Conservation (phyloP, 768 basidiomycete species). For the Phaeolepiota aurea region DNA sequence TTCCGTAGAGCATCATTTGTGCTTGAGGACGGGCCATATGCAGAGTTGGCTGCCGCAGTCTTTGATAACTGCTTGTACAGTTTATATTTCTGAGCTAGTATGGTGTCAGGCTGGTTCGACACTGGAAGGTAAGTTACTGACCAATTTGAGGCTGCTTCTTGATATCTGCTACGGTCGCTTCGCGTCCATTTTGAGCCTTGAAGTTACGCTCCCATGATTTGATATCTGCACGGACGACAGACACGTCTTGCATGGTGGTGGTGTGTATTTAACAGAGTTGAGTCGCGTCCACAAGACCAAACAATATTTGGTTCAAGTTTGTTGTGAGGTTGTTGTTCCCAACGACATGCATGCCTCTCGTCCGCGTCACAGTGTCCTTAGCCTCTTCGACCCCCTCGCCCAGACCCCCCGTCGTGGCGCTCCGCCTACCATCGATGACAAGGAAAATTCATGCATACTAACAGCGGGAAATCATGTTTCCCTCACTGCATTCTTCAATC, state of each 20-base stretch:
- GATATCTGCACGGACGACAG: conserved; percentile 55
- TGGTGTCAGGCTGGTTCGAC: conserved; percentile 8
- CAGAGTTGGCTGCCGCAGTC: conserved; percentile 12
- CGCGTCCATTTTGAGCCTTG: conserved; percentile 41
- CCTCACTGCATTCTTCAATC: conserved; percentile 29
- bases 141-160: conserved; percentile 53
- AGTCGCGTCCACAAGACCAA: conserved; percentile 33
- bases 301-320: conserved; percentile 20
- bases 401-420: conserved; percentile 13
- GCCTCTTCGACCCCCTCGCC: conserved; percentile 43
- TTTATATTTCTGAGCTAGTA: conserved; percentile 69
- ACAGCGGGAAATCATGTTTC: conserved; percentile 12
- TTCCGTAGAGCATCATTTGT: background rate
- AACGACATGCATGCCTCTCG: conserved; percentile 22
- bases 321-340: conserved; percentile 8
- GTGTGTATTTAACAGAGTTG: background rate
- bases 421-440: conserved; percentile 31
- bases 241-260: conserved; percentile 31
- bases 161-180: conserved; percentile 67
- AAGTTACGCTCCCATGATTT: conserved; percentile 76
- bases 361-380: conserved; percentile 38
- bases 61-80: conserved; percentile 72
- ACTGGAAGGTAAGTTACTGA: conserved; percentile 22
- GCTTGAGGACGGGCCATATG: background rate
- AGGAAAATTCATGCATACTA: conserved; percentile 32